Conservation (phyloP, 192 early-diverging fungal genomes). For the Backusella liffmaniae region DNA sequence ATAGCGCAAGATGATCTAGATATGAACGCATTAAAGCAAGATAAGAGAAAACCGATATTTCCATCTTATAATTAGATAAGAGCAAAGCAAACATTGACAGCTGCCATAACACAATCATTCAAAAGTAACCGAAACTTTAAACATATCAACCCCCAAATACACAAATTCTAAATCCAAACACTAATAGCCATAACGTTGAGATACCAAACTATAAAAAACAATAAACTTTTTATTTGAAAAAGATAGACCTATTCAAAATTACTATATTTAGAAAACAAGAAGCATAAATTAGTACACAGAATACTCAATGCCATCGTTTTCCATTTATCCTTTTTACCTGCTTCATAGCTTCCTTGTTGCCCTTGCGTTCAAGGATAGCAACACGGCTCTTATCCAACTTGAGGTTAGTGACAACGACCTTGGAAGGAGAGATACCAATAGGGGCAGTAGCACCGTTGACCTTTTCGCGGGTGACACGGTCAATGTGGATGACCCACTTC, state of each 20-base stretch:
- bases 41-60: not conserved
- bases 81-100: not conserved
- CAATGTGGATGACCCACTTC: conserved; percentile 99
- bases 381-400: conserved; percentile 98
- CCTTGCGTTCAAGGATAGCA: conserved; percentile 90
- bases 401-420: conserved; percentile 94
- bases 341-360: conserved; percentile 38
- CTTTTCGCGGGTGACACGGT: conserved; percentile 97
- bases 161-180: not conserved
- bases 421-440: conserved; percentile 97
- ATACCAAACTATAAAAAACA: not conserved
- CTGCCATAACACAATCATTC: not conserved
- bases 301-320: not conserved
- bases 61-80: not conserved
- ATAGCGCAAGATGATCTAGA: not conserved
- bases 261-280: conserved; percentile 2
- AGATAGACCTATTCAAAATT: not conserved
- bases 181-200: not conserved
- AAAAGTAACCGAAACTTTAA: not conserved
- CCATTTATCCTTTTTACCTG: conserved; percentile 18
- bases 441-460: conserved; percentile 91
- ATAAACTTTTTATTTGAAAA: not conserved
- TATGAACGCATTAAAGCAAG: not conserved
- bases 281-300: not conserved
- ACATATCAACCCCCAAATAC: not conserved